Evolutionary conservation across 805 yeast genomes (phyloP).

Genomic region (Brettanomyces custersianus): DNA sequence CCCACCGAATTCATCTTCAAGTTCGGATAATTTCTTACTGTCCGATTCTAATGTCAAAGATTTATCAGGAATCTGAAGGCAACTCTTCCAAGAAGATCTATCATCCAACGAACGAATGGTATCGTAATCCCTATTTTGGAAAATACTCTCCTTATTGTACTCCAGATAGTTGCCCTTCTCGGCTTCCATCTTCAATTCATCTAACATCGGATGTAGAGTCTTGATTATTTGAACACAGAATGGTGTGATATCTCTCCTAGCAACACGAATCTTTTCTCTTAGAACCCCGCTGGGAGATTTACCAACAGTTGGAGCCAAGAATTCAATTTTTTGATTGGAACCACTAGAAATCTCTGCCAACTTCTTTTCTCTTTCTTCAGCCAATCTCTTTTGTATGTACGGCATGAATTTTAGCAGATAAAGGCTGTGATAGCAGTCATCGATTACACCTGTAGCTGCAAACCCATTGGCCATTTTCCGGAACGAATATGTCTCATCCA

Average conservation of each 20-base stretch:
- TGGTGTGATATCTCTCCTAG: constrained; percentile 39
- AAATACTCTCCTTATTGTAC: constrained; percentile 10
- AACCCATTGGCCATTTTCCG: constrained; percentile 71
- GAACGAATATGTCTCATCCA: constrained; percentile 48
- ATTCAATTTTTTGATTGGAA: neutral
- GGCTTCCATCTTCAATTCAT: constrained; percentile 13
- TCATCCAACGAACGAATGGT: neutral
- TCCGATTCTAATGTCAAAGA: no score
- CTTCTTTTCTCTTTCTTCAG: neutral
- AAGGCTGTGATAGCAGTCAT: constrained; percentile 59
- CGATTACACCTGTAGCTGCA: constrained; percentile 68
- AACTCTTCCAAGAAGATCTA: no score
- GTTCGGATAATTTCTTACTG: no score
- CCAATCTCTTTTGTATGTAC: constrained; percentile 10
- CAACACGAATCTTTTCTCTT: constrained; percentile 33
- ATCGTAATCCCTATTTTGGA: constrained; percentile 1
- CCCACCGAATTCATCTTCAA: no score
- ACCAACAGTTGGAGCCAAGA: constrained; percentile 1
- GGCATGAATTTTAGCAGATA: constrained; percentile 40
- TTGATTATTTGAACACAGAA: constrained; percentile 20
- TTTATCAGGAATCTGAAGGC: no score
- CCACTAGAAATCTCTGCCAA: neutral
- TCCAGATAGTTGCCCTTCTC: constrained; percentile 16
- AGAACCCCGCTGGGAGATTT: constrained; percentile 16
- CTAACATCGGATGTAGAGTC: constrained; percentile 13